Conservation (phyloP, 2,329 filamentous ascomycete species). For the Rachicladosporium sp. region DNA sequence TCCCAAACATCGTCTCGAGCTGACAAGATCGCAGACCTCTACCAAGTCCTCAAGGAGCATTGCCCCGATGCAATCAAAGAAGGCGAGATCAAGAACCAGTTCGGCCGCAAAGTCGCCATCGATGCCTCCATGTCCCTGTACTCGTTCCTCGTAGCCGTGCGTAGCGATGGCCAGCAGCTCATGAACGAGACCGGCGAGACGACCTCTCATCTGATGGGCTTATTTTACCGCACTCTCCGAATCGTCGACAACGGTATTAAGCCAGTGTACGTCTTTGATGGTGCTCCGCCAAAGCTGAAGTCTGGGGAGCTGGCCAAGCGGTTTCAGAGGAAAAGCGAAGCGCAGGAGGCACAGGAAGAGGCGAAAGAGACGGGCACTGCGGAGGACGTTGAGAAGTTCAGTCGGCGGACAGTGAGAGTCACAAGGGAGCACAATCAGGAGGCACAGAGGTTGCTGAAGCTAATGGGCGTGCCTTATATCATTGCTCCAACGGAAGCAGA, state of each 20-base stretch:
- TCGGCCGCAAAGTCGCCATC: conserved; percentile 73
- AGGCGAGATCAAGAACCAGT: conserved; percentile 97
- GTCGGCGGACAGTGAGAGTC: conserved; percentile 78
- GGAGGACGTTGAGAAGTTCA: conserved; percentile 97
- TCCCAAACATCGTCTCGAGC: conserved; percentile 2
- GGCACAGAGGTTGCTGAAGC: conserved; percentile 76
- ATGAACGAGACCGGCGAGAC: conserved; percentile 93
- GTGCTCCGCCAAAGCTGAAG: conserved; percentile 92
- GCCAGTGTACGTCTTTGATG: conserved; percentile 94
- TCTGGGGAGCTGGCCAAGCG: conserved; percentile 93
- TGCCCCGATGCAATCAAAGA: conserved; percentile 92
- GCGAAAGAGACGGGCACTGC: conserved; percentile 95
- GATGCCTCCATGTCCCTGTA: conserved; percentile 87
- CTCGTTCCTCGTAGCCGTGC: conserved; percentile 94
- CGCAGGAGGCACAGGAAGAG: conserved; percentile 79
- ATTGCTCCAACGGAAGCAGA: conserved; percentile 94
- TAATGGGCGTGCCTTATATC: conserved; percentile 95
- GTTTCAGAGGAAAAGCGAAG: conserved; percentile 88
- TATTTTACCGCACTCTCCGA: conserved; percentile 97
- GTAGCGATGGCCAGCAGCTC: conserved; percentile 90
- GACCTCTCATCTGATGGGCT: conserved; percentile 95
- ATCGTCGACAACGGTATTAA: conserved; percentile 99
- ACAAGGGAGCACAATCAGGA: conserved; percentile 96
- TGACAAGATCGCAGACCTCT: conserved; percentile 22
- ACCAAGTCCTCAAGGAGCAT: conserved; percentile 45